phyloP scores from a whole-genome alignment of 2,329 filamentous ascomycete genomes.

The Ceratocystis albifundus region DNA sequence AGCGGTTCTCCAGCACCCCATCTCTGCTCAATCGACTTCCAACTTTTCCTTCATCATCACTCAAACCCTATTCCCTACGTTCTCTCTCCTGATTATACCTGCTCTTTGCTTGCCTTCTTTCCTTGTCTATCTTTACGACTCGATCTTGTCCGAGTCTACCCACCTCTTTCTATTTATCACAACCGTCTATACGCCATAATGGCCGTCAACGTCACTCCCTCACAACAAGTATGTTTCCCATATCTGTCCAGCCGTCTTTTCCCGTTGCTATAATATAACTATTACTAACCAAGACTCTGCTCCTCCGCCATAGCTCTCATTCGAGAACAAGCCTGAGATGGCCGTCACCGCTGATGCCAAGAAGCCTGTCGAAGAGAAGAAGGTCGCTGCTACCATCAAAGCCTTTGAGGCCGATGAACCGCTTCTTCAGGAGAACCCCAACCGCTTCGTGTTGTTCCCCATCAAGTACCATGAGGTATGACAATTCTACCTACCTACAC shows the following conservation, averaged over 20 bases:
- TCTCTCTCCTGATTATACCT: neutral
- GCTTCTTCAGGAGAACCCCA: constrained; percentile 84
- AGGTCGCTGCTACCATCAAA: constrained; percentile 45
- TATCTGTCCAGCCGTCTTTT: constrained; percentile 5
- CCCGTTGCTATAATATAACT: neutral
- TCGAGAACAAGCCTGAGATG: constrained; percentile 64
- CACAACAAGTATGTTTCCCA: constrained; percentile 43
- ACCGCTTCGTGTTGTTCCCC: constrained; percentile 94
- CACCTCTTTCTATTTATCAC: neutral
- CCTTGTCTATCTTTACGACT: neutral
- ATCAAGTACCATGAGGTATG: constrained; percentile 99
- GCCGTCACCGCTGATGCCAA: constrained; percentile 33
- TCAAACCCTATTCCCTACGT: neutral
- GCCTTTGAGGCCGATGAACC: constrained; percentile 72
- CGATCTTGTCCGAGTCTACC: neutral
- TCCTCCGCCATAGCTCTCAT: constrained; percentile 50
- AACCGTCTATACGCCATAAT: constrained; percentile 39
- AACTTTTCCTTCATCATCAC: neutral
- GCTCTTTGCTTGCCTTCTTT: neutral
- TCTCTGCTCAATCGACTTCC: neutral
- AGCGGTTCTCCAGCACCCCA: constrained; percentile 2
- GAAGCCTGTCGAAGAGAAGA: constrained; percentile 35
- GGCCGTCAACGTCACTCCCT: constrained; percentile 58
- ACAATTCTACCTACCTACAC: constrained; percentile 27
- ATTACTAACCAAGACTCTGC: constrained; percentile 8